These are phyloP conservation scores for Symbiodinium pilosum DNA, from an alignment of 73 alveolate genomes.

Conservation along the genomic window DNA sequence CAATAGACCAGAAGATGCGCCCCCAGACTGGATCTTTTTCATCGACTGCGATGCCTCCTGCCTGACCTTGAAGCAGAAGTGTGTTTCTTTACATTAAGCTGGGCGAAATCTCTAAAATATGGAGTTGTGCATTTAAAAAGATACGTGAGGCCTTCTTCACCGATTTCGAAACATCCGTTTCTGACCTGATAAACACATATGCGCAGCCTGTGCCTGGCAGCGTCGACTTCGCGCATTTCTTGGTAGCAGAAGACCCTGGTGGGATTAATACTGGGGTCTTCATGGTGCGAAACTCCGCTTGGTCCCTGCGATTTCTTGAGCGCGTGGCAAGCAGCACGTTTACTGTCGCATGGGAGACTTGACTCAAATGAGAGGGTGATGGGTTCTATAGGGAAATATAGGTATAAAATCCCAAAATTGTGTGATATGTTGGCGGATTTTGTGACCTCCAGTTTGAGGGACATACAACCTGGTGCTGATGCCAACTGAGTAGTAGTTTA, in stretches of 20 bases:
- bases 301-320: slow-evolving; percentile 82
- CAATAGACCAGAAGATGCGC: background rate
- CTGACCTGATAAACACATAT: slow-evolving; percentile 24
- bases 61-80: no score
- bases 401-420: no score
- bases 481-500: no score
- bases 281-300: slow-evolving; percentile 27
- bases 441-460: no score
- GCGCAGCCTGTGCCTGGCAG: background rate
- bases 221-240: background rate
- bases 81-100: no score
- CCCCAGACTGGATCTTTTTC: slow-evolving; percentile 26
- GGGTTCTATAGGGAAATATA: no score
- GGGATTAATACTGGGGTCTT: slow-evolving; percentile 92
- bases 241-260: slow-evolving; percentile 91
- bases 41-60: slow-evolving; percentile 22
- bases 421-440: no score
- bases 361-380: background rate
- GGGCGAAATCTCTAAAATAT: no score
- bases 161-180: slow-evolving; percentile 35
- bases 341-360: slow-evolving; percentile 78
- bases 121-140: no score
- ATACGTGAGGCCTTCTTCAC: no score
- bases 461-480: no score
- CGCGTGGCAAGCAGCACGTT: slow-evolving; percentile 80